These are phyloP conservation scores for Stephania cephalantha DNA, from an alignment of 164 flowering plant genomes.

Conservation along the genomic window DNA sequence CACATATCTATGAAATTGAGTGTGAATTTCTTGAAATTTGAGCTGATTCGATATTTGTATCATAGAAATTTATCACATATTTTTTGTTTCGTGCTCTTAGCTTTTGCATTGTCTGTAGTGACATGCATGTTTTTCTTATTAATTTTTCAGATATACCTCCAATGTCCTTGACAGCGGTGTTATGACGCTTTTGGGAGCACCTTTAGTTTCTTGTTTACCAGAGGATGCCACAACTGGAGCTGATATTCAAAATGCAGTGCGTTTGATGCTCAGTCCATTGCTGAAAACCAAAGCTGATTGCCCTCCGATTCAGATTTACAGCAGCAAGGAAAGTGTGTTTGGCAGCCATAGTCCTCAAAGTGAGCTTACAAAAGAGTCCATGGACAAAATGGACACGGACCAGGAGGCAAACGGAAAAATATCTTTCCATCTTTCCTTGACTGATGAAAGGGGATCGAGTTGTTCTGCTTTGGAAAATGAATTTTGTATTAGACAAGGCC, in stretches of 20 bases:
- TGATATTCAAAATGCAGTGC: constrained; percentile 50
- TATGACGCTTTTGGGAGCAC: constrained; percentile 56
- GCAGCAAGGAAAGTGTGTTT: constrained; percentile 33
- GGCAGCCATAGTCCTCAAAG: constrained; percentile 24
- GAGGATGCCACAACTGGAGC: constrained; percentile 44
- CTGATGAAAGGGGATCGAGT: constrained; percentile 44
- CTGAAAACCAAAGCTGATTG: constrained; percentile 31
- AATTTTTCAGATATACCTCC: constrained; percentile 27
- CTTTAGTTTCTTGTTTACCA: constrained; percentile 60
- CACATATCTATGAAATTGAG: too few species aligned
- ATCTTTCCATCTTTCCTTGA: constrained; percentile 46
- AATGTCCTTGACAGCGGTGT: constrained; percentile 37
- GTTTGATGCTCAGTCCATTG: constrained; percentile 60
- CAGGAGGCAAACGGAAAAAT: constrained; percentile 26
- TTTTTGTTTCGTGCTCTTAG: background rate
- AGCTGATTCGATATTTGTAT: background rate
- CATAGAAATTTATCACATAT: background rate
- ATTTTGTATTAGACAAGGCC: constrained; percentile 31
- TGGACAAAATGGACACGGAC: constrained; percentile 31
- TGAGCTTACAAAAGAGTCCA: constrained; percentile 16
- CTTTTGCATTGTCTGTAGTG: background rate
- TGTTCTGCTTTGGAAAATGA: constrained; percentile 42
- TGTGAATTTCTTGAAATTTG: background rate
- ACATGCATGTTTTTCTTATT: background rate
- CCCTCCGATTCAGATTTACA: constrained; percentile 24